Evolutionary conservation across 2,329 filamentous ascomycete species (phyloP).

Genomic region (Ascosphaera pollenicola): DNA sequence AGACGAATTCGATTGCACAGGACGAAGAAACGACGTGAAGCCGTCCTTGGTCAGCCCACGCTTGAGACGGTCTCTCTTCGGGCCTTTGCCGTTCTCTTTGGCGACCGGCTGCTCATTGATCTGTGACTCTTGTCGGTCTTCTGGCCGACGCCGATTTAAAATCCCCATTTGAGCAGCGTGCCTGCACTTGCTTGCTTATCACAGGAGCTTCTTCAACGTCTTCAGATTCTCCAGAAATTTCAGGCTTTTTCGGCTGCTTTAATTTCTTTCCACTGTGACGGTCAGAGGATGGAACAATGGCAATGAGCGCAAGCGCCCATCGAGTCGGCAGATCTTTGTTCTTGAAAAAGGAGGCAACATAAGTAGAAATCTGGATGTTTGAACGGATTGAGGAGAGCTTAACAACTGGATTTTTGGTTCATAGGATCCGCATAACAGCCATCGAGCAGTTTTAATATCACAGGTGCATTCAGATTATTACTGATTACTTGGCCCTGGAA

Average conservation of each 20-base stretch:
- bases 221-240: background rate
- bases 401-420: background rate
- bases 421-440: background rate
- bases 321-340: background rate
- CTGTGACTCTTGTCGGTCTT: background rate
- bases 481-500: background rate
- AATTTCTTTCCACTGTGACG: background rate
- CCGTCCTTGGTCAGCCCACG: slow-evolving; percentile 1
- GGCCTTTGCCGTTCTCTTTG: background rate
- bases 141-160: background rate
- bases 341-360: background rate
- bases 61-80: background rate
- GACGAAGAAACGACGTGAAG: background rate
- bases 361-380: background rate
- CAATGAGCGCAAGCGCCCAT: background rate
- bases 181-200: background rate
- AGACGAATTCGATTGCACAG: background rate
- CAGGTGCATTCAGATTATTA: background rate
- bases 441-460: background rate
- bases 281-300: background rate
- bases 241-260: background rate
- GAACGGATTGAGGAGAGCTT: background rate
- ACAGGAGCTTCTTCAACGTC: background rate
- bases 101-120: background rate
- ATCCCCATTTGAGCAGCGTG: background rate